Percentiles rank a stretch among this genome's conserved stretches.
Conservation (phyloP, 1,284 basidiomycete species). For the Sanghuangporus baumii region DNA sequence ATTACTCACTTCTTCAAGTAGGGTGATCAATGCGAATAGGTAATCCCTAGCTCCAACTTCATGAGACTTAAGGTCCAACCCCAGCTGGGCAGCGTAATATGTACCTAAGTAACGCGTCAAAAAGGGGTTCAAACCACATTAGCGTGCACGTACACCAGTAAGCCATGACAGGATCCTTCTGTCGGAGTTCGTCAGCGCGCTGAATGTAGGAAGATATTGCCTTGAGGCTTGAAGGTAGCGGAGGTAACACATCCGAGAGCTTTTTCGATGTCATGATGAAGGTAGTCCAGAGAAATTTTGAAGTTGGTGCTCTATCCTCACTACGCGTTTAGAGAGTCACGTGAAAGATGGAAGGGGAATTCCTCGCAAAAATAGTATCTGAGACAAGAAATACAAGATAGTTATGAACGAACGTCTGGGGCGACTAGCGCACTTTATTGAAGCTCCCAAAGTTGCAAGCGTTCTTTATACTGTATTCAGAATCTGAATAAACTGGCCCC, state of each 20-base stretch:
- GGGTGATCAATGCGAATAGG: constrained; percentile 69
- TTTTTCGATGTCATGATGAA: constrained; percentile 6
- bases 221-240: constrained; percentile 54
- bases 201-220: constrained; percentile 77
- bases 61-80: constrained; percentile 65
- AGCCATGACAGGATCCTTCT: constrained; percentile 79
- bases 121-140: constrained; percentile 7
- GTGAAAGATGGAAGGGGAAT: not conserved
- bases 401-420: not conserved
- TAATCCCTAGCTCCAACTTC: constrained; percentile 60
- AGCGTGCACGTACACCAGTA: constrained; percentile 81
- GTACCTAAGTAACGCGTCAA: constrained; percentile 48
- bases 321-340: not conserved
- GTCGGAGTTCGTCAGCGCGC: constrained; percentile 79
- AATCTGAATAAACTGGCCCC: not conserved
- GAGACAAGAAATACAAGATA: not conserved
- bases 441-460: not conserved
- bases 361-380: not conserved
- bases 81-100: constrained; percentile 87
- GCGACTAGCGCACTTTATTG: not conserved
- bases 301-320: not conserved
- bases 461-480: not conserved
- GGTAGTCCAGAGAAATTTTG: not conserved
- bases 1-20: constrained; percentile 62
- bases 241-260: constrained; percentile 34